A percentile compares a stretch with the other conserved stretches of the same genome.
phyloP scores from a whole-genome alignment of 352 stramenopile species.

The Phytophthora chlamydospora region DNA sequence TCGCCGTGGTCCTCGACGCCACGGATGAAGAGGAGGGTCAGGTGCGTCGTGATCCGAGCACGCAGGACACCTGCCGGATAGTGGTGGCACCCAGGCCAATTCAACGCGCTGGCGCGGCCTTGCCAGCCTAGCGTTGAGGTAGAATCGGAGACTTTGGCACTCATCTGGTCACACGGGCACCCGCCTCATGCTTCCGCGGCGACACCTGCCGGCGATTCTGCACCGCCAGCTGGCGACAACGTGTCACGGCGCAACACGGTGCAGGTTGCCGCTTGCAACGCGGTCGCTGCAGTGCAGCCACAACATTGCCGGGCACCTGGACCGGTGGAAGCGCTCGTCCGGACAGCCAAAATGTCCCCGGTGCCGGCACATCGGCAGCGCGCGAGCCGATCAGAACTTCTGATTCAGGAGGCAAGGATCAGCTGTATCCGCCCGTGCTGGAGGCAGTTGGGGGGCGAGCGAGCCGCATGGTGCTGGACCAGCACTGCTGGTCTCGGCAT shows the following conservation, averaged over 20 bases:
- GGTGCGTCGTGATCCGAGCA: constrained; percentile 14
- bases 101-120: constrained; percentile 12
- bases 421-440: constrained; percentile 25
- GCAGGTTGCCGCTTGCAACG: background rate
- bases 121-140: constrained; percentile 6
- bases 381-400: background rate
- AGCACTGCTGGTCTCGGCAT: background rate
- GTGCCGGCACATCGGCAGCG: constrained; percentile 5
- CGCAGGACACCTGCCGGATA: constrained; percentile 25
- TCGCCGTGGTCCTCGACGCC: background rate
- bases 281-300: constrained; percentile 27
- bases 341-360: constrained; percentile 24
- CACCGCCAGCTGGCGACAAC: constrained; percentile 17
- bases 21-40: constrained; percentile 26
- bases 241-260: constrained; percentile 7
- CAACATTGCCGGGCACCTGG: constrained; percentile 19
- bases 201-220: constrained; percentile 15
- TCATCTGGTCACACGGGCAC: constrained; percentile 32
- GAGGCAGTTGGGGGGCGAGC: constrained; percentile 3
- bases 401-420: constrained; percentile 30
- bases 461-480: background rate
- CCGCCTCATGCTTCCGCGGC: constrained; percentile 29
- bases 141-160: constrained; percentile 30
- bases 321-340: constrained; percentile 14
- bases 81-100: constrained; percentile 22